Evolutionary conservation across 1,284 basidiomycete genomes (phyloP), one percentile per base, ranked within the genome.

Genomic region (Wallemia hederae): DNA sequence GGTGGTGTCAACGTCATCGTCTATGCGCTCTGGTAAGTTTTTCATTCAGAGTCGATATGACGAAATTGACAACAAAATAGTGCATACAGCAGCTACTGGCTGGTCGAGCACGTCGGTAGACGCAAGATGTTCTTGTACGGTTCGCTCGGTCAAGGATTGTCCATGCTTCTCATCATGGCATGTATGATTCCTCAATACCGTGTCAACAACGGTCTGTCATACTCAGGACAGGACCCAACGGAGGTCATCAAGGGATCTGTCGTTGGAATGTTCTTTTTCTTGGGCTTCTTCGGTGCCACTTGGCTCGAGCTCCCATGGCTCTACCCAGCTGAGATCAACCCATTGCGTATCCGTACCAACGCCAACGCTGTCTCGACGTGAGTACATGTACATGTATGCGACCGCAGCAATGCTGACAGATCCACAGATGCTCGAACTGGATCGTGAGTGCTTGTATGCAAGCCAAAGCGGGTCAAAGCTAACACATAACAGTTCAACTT

Each of bases 61-160:
- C n/a, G n/a, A n/a, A n/a, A n/a, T n/a, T n/a, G n/a, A n/a, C n/a
- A n/a, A n/a, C n/a, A n/a, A n/a, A n/a, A n/a, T n/a, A n/a, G n/a
- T n/a, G 39, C 39, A 15, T 69, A 72, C 60, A 67, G 67, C 62
- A 74, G 70, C 24, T 75, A 72, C 70, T 49, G 39, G 60, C 69
- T 76, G 64, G 74, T 77, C 61, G 75, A 77, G 66, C 66, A 67
- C 29, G 71, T 74, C 68, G 75, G 75, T 26, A 71, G 75, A 2
- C 72, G 75, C 28, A 67, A 74, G 61, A 74, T 74, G 2, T 69
- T 76, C 17, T 76, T 74, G 71, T 75, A 73, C 72, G 72, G 72
- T 60, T 70, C 72, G 26, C 66, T 72, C 60, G 71, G 69, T 15
- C 72, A 69, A 64, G 69, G 68, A 33, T 67, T 68, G 62, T 66